Evolutionary conservation across 768 basidiomycete species (phyloP).

Genomic region (Phaeolepiota aurea): DNA sequence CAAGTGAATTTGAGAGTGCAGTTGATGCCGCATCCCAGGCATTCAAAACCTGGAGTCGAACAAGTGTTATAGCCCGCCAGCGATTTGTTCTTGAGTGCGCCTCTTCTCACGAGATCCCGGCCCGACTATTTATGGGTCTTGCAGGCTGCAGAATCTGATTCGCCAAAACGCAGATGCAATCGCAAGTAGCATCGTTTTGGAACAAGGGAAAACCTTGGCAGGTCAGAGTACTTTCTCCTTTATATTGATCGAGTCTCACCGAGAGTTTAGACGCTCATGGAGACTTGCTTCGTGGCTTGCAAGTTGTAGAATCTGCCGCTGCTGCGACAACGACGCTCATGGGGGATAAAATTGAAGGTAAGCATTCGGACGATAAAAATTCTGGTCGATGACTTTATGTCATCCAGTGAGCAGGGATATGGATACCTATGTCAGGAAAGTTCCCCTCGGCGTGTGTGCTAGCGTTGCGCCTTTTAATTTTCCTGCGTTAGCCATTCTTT

Average conservation of each 20-base stretch:
- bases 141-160: conserved; percentile 79
- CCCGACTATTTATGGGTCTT: conserved; percentile 2
- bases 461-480: conserved; percentile 88
- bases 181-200: conserved; percentile 83
- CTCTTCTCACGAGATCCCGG: background rate
- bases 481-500: conserved; percentile 53
- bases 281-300: conserved; percentile 86
- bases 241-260: too few relatives aligned
- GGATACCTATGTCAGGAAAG: conserved; percentile 83
- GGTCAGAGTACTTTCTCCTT: conserved; percentile 37
- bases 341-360: conserved; percentile 90
- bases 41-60: conserved; percentile 82
- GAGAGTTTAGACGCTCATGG: conserved; percentile 90
- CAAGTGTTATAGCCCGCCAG: conserved; percentile 81
- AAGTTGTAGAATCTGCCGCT: conserved; percentile 77
- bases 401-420: conserved; percentile 82
- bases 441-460: conserved; percentile 86
- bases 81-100: conserved; percentile 82
- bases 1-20: conserved; percentile 73
- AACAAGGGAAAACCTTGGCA: conserved; percentile 92
- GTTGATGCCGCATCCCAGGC: conserved; percentile 79
- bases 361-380: conserved; percentile 8
- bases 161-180: conserved; percentile 81
- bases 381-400: conserved; percentile 3
- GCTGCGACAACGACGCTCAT: conserved; percentile 80